Evolutionary conservation across 345 rosid genomes (phyloP), one percentile per base, ranked within the genome.

Genomic region (Eutrema yunnanense): DNA sequence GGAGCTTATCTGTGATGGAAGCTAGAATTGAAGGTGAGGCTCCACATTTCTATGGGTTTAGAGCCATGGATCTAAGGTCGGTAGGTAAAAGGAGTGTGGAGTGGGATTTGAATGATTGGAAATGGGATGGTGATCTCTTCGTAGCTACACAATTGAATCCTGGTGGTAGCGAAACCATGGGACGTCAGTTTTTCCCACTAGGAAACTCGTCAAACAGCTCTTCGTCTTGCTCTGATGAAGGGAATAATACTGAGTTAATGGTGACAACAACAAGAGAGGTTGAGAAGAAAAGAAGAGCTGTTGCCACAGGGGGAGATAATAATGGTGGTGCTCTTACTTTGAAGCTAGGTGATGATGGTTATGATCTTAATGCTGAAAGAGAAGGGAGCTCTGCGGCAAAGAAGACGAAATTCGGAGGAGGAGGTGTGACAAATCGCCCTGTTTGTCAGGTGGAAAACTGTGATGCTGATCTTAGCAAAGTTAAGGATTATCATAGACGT

Each of bases 41-140:
- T 67, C 85, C 58, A 79, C 86, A 61, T 56, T 84, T 87, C 59
- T 90, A 85, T 56, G 87, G 81, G 5, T 78, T 80, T 86, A 73
- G 75, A 73, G 71, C 81, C 8, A 52, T 68, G 52, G 81, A 83
- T 80, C 60, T 88, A 68, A 61, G 79, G 57, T 82, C 89, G 3
- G 82, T 84, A 0, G 98, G 92, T 46, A 90, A 87, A 72, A 82
- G 85, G 65, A 86, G 78, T 62, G 53, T 82, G 32, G 98, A 96
- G 42, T 96, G 99, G 98, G 89, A 88, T 80, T 80, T 86, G 84
- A 92, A 90, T 80, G 97, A 87, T 67, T 96, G 98, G 97, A 90
- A 88, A 80, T 96, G 99, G 99, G 98, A 96, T 71, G 97, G 98
- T 16, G 94, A 96, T 85, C 90, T 96, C 70, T 96, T 96, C 64